Conservation (phyloP, 129 eudicot species). For the Saposhnikovia divaricata region DNA sequence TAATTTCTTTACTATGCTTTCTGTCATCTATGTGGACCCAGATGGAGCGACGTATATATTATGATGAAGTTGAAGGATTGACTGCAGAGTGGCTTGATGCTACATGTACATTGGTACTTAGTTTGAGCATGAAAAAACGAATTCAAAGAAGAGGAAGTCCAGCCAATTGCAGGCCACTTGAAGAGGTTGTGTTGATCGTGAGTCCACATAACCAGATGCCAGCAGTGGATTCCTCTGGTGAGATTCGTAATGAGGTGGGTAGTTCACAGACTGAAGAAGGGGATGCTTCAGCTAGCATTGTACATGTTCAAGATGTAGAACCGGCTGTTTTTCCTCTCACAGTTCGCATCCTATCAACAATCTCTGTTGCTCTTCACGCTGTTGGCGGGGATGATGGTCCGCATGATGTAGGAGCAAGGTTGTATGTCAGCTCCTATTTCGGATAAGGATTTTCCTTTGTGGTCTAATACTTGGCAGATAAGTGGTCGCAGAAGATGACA, state of each 20-base stretch:
- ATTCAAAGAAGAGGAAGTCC: slow-evolving; percentile 46
- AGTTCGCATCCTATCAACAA: slow-evolving; percentile 53
- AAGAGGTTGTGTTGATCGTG: slow-evolving; percentile 57
- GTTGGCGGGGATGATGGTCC: slow-evolving; percentile 94
- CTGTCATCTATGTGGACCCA: slow-evolving; percentile 14
- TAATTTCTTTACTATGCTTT: neutral
- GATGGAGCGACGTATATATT: slow-evolving; percentile 87
- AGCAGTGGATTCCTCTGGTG: slow-evolving; percentile 18
- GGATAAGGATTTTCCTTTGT: neutral
- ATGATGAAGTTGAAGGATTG: slow-evolving; percentile 87
- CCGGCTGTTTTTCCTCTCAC: slow-evolving; percentile 81
- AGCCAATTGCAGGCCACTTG: slow-evolving; percentile 45
- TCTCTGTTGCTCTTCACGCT: slow-evolving; percentile 80
- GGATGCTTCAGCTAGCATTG: neutral
- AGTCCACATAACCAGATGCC: slow-evolving; percentile 30
- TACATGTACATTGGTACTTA: slow-evolving; percentile 72
- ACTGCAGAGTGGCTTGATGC: slow-evolving; percentile 78
- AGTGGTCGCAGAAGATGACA: slow-evolving; percentile 10
- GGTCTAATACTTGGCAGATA: neutral
- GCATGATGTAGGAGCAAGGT: slow-evolving; percentile 73
- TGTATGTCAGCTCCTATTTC: slow-evolving; percentile 64
- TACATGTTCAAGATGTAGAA: slow-evolving; percentile 21
- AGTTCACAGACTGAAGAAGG: slow-evolving; percentile 2
- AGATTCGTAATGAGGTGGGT: slow-evolving; percentile 8
- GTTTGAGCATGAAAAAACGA: slow-evolving; percentile 32